Conservation (phyloP, 2,329 filamentous ascomycete species). For the Fusarium temperatum region DNA sequence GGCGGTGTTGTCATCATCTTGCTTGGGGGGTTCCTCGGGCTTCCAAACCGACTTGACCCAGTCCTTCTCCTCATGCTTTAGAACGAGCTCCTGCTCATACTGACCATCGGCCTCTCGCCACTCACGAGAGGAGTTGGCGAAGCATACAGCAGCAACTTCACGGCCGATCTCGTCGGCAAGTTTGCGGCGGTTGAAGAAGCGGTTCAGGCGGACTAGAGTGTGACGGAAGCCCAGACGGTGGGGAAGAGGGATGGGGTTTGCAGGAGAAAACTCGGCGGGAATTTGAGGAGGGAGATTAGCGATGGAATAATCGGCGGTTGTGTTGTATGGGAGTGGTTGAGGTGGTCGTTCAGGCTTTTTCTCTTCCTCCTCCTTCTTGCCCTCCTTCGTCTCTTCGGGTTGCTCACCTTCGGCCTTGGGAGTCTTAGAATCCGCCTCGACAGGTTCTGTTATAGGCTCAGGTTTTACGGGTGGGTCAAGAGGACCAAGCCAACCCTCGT, state of each 20-base stretch:
- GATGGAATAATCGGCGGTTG: constrained; percentile 74
- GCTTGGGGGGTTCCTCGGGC: constrained; percentile 54
- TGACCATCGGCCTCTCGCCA: constrained; percentile 55
- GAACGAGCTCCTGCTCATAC: constrained; percentile 59
- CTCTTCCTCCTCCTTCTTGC: constrained; percentile 55
- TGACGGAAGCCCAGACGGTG: constrained; percentile 93
- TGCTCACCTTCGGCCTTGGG: constrained; percentile 40
- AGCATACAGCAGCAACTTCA: constrained; percentile 85
- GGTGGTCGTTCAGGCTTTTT: constrained; percentile 66
- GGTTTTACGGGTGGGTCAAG: constrained; percentile 67
- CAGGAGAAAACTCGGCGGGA: constrained; percentile 77
- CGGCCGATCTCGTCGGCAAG: constrained; percentile 90
- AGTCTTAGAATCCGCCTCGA: constrained; percentile 38
- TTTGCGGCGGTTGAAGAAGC: constrained; percentile 84
- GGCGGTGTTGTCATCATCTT: constrained; percentile 53
- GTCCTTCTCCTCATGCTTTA: constrained; percentile 77
- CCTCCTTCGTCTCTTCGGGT: constrained; percentile 46
- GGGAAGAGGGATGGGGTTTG: constrained; percentile 78
- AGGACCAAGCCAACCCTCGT: constrained; percentile 96
- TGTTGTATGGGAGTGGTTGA: constrained; percentile 79
- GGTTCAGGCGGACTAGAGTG: constrained; percentile 84
- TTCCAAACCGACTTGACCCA: constrained; percentile 86
- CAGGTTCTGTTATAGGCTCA: constrained; percentile 34
- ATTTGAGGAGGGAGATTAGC: constrained; percentile 71
- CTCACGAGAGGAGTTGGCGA: constrained; percentile 66